Conservation (phyloP, 192 early-diverging fungal species). For the Thoreauomyces humboldtii region DNA sequence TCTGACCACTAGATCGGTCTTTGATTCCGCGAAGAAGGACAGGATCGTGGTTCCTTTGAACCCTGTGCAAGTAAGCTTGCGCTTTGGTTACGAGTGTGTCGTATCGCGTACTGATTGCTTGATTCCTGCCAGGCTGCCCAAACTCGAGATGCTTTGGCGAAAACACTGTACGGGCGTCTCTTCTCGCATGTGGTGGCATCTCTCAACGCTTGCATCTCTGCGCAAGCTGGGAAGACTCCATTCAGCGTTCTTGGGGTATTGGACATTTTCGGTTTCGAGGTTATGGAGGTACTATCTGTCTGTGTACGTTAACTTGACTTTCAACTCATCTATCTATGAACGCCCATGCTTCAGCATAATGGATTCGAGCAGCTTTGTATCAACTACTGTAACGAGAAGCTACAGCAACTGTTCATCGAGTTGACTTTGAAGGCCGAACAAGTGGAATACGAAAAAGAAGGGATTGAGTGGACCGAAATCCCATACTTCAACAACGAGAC, state of each 20-base stretch:
- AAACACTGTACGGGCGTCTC: conserved; percentile 32
- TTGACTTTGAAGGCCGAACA: conserved; percentile 99
- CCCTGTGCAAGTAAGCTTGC: conserved; percentile 30
- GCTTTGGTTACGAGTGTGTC: no score
- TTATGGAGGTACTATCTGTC: conserved; percentile 71
- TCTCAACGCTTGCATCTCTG: conserved; percentile 18
- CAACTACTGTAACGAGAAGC: conserved; percentile 98
- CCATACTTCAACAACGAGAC: conserved; percentile 98
- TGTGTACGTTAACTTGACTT: conserved; percentile 1
- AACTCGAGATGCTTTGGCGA: conserved; percentile 31
- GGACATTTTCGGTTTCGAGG: conserved; percentile 99
- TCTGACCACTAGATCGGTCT: conserved; percentile 30
- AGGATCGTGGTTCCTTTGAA: conserved; percentile 26
- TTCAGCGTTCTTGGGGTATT: conserved; percentile 76
- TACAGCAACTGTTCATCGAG: conserved; percentile 99
- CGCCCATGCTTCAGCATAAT: conserved; percentile 59
- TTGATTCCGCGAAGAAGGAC: conserved; percentile 35
- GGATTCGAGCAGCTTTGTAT: conserved; percentile 99
- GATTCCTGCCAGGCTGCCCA: conserved; percentile 6
- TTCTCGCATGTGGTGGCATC: conserved; percentile 25
- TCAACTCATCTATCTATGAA: no score
- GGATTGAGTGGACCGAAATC: conserved; percentile 97
- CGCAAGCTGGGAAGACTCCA: not conserved
- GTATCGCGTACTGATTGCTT: not conserved
- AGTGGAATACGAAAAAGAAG: conserved; percentile 94